These are phyloP conservation scores for Baorangia bicolor DNA, from an alignment of 768 basidiomycete genomes.

Conservation along the genomic window DNA sequence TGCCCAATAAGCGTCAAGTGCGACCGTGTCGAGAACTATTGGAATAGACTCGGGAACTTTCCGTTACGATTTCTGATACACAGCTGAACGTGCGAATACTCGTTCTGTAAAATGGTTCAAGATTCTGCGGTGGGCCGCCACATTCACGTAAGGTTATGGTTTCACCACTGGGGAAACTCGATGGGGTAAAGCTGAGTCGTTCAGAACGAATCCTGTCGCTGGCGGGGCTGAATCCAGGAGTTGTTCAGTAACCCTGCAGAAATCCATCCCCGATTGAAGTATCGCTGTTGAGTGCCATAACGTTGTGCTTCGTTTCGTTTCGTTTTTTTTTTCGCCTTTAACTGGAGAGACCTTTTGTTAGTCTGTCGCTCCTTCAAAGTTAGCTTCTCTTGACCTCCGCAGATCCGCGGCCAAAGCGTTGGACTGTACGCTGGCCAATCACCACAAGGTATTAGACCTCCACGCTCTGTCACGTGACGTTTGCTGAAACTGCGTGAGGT, in stretches of 20 bases:
- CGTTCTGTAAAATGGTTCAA: not conserved
- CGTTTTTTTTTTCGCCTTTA: not conserved
- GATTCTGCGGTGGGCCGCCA: not conserved
- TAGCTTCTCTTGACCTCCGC: constrained; percentile 3
- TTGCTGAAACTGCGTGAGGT: no score
- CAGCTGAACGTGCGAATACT: constrained; percentile 14
- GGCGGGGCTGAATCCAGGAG: constrained; percentile 1
- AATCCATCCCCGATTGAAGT: constrained; percentile 1
- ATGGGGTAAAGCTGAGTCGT: constrained; percentile 9
- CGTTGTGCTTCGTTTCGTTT: not conserved
- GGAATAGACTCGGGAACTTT: constrained; percentile 9
- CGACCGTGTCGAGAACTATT: constrained; percentile 12
- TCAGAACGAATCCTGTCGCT: not conserved
- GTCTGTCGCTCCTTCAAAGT: not conserved
- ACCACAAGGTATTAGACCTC: no score
- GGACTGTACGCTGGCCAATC: constrained; percentile 5
- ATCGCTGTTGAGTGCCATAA: constrained; percentile 3
- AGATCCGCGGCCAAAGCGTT: constrained; percentile 18
- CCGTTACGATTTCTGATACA: constrained; percentile 3
- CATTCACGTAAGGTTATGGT: constrained; percentile 14
- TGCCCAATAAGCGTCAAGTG: constrained; percentile 3
- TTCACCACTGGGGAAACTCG: constrained; percentile 2
- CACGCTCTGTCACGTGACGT: no score
- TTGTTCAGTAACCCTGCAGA: not conserved
- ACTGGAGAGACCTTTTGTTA: not conserved